phyloP scores from a whole-genome alignment of 768 basidiomycete species.

The Mycena metata region DNA sequence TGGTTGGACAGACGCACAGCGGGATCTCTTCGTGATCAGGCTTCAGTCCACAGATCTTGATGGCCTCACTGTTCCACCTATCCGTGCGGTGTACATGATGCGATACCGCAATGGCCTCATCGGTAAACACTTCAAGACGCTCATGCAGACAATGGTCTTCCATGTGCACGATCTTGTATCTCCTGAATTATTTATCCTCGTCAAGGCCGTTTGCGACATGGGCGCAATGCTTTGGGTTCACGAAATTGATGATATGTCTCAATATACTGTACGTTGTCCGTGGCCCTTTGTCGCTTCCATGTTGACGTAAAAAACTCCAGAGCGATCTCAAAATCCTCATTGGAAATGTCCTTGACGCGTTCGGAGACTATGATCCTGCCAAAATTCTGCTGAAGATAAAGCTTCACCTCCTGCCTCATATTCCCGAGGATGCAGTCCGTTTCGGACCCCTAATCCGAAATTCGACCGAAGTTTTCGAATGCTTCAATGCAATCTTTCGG shows the following conservation, averaged over 20 bases:
- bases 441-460: conserved; percentile 54
- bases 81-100: conserved; percentile 46
- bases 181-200: conserved; percentile 37
- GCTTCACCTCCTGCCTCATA: conserved; percentile 52
- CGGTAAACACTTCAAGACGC: conserved; percentile 52
- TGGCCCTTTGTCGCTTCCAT: background rate
- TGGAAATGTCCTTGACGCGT: conserved; percentile 54
- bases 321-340: conserved; percentile 45
- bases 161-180: conserved; percentile 46
- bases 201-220: conserved; percentile 41
- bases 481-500: conserved; percentile 58
- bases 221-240: conserved; percentile 50
- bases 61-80: background rate
- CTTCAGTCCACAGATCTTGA: conserved; percentile 12
- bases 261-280: conserved; percentile 43
- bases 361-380: conserved; percentile 49
- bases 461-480: conserved; percentile 54
- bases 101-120: conserved; percentile 51
- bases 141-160: conserved; percentile 48
- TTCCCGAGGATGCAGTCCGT: conserved; percentile 49
- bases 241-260: conserved; percentile 45
- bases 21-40: background rate
- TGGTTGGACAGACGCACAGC: background rate
- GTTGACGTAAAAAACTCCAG: conserved; percentile 34
- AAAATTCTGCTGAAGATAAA: conserved; percentile 54